Evolutionary conservation across 176 grass and related monocot species (phyloP).

Genomic region (Bolboschoenus planiculmis): DNA sequence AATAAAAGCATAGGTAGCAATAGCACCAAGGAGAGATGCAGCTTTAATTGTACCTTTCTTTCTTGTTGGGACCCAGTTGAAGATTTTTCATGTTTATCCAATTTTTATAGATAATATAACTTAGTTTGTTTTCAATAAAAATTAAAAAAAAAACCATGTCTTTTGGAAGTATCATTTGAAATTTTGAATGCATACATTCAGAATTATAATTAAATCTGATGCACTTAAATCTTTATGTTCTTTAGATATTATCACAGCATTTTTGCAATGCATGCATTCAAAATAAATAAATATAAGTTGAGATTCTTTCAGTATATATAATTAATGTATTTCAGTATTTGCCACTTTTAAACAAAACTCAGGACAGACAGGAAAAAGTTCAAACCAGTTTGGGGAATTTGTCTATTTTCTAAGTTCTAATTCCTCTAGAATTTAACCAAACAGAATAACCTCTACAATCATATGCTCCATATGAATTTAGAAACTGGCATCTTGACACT

Average conservation of each 20-base stretch:
- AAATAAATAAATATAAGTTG: no score
- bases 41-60: conserved; percentile 6
- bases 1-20: no score
- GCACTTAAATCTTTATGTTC: not conserved
- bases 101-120: not conserved
- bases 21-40: not conserved
- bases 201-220: not conserved
- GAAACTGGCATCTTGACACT: no score
- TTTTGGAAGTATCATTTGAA: not conserved
- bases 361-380: not conserved
- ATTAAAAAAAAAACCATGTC: not conserved
- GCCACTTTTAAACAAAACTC: not conserved
- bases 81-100: not conserved
- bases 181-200: no score
- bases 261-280: not conserved
- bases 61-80: not conserved
- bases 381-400: not conserved
- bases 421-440: not conserved
- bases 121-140: not conserved
- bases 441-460: no score
- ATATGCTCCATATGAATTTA: no score
- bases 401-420: not conserved
- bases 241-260: not conserved
- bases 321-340: no score
- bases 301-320: not conserved